A percentile compares a stretch with the other conserved stretches of the same genome.
Evolutionary conservation across 169 alveolate genomes (phyloP).

Genomic region (Cryptosporidium ryanae): DNA sequence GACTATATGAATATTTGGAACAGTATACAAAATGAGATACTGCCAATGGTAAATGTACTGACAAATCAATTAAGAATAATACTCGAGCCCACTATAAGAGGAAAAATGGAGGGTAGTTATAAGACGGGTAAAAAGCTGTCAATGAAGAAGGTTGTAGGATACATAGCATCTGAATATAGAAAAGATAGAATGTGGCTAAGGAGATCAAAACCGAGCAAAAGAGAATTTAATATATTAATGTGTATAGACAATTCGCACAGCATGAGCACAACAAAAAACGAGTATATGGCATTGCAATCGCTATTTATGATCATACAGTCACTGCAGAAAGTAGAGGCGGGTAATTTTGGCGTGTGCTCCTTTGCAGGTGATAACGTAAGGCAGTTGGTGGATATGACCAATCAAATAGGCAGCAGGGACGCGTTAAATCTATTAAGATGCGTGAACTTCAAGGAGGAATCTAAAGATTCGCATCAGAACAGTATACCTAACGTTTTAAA

Average conservation of each 20-base stretch:
- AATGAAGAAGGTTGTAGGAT: constrained; percentile 95
- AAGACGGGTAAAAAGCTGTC: constrained; percentile 96
- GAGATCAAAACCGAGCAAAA: constrained; percentile 95
- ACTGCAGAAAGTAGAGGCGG: constrained; percentile 84
- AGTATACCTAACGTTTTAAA: constrained; percentile 80
- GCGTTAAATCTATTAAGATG: constrained; percentile 76
- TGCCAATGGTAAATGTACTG: constrained; percentile 80
- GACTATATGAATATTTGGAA: constrained; percentile 72
- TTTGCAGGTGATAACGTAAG: constrained; percentile 78
- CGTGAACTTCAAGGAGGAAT: constrained; percentile 84
- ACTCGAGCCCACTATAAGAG: constrained; percentile 92
- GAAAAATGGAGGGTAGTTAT: constrained; percentile 93
- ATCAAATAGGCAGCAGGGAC: constrained; percentile 66
- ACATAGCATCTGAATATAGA: constrained; percentile 97
- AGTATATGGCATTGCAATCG: constrained; percentile 86
- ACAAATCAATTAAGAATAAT: constrained; percentile 90
- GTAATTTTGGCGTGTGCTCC: constrained; percentile 84
- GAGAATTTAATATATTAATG: constrained; percentile 94
- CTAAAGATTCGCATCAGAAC: constrained; percentile 80
- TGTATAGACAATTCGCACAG: constrained; percentile 96
- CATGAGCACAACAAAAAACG: constrained; percentile 93
- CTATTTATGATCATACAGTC: constrained; percentile 88
- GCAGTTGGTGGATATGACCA: constrained; percentile 75
- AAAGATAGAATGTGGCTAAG: constrained; percentile 99
- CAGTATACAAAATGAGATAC: constrained; percentile 77